Percentiles rank a stretch among this genome's conserved stretches.
Conservation (phyloP, 805 yeast species). For the Candida silvicultrix region DNA sequence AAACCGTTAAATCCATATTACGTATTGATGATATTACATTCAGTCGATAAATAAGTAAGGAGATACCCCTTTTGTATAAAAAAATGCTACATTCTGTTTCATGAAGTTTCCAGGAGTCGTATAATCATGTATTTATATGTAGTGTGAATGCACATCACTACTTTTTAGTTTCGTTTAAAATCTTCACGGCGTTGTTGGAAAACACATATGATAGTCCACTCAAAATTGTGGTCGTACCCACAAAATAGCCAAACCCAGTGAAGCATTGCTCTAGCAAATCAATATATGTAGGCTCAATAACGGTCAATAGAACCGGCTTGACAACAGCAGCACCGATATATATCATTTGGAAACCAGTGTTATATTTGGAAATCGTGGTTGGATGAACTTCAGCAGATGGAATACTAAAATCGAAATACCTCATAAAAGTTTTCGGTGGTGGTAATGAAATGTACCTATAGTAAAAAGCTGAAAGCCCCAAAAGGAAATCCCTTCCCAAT, state of each 20-base stretch:
- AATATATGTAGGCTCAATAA: constrained; percentile 26
- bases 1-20: constrained; percentile 90
- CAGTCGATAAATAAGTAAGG: constrained; percentile 47
- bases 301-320: constrained; percentile 40
- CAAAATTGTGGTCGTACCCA: constrained; percentile 63
- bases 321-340: constrained; percentile 65
- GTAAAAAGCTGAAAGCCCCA: constrained; percentile 67
- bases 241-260: constrained; percentile 42
- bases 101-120: neutral
- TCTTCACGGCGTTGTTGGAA: constrained; percentile 62
- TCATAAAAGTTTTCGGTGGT: constrained; percentile 60
- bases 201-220: constrained; percentile 78
- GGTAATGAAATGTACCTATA: constrained; percentile 71
- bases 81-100: neutral
- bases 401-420: constrained; percentile 74
- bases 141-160: neutral
- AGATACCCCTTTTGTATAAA: neutral
- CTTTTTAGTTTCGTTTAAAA: constrained; percentile 24
- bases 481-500: constrained; percentile 74
- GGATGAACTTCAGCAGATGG: constrained; percentile 89
- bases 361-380: constrained; percentile 75
- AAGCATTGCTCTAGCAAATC: constrained; percentile 19
- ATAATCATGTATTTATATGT: neutral
- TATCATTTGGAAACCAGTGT: constrained; percentile 90
- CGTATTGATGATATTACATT: constrained; percentile 97